phyloP scores from a whole-genome alignment of 495 filamentous ascomycete species.

The Penicillium cataractarum region DNA sequence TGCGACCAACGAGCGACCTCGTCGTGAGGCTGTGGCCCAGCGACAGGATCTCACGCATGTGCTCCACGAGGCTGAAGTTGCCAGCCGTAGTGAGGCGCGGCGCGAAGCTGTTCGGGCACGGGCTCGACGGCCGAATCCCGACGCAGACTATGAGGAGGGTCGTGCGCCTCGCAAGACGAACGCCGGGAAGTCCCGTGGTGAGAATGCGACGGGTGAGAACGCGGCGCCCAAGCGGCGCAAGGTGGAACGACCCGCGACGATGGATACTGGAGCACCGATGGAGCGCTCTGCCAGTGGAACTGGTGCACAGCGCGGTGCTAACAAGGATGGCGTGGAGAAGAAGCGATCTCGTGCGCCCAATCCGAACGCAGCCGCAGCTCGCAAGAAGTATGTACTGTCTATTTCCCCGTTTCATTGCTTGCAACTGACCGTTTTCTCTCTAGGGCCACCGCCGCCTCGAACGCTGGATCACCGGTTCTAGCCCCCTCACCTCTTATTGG shows the following conservation, averaged over 20 bases:
- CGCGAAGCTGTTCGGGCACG: constrained; percentile 79
- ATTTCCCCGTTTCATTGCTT: background rate
- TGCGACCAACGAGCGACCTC: constrained; percentile 66
- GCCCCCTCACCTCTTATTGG: constrained; percentile 73
- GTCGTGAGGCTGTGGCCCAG: constrained; percentile 74
- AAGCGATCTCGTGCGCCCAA: constrained; percentile 69
- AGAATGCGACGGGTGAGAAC: constrained; percentile 51
- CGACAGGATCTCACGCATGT: constrained; percentile 59
- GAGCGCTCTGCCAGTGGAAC: constrained; percentile 72
- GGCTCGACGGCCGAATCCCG: constrained; percentile 67
- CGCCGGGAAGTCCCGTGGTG: constrained; percentile 61
- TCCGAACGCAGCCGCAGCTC: constrained; percentile 58
- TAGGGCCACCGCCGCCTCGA: constrained; percentile 55
- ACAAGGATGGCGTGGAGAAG: constrained; percentile 69
- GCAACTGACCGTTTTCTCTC: constrained; percentile 14
- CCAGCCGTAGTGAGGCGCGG: constrained; percentile 75
- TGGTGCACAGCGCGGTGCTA: constrained; percentile 44
- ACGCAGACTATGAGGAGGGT: constrained; percentile 79
- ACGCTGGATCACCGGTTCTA: constrained; percentile 66
- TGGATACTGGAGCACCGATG: constrained; percentile 58
- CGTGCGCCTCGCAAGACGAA: constrained; percentile 59
- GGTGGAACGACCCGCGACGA: constrained; percentile 63
- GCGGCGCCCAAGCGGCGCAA: constrained; percentile 71
- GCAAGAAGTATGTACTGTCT: constrained; percentile 65
- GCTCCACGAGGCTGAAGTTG: constrained; percentile 74